These are phyloP conservation scores for Puccinia sorghi DNA, from an alignment of 1,284 basidiomycete species.

Conservation along the genomic window DNA sequence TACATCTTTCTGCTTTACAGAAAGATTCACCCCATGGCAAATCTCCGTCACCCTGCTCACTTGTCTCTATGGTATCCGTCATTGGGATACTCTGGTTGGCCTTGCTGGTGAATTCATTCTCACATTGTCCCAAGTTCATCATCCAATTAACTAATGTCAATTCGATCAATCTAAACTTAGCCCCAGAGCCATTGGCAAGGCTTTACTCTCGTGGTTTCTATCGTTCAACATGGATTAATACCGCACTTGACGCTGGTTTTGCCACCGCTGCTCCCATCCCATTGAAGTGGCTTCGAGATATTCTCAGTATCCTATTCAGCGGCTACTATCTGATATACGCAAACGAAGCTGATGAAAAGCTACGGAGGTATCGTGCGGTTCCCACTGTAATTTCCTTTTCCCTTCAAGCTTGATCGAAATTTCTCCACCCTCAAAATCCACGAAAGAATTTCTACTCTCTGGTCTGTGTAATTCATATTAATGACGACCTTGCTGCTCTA, in stretches of 20 bases:
- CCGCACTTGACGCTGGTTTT: constrained; percentile 91
- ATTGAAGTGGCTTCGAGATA: constrained; percentile 87
- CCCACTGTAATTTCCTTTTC: constrained; percentile 65
- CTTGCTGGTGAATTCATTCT: constrained; percentile 65
- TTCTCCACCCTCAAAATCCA: too few species aligned
- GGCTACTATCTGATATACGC: constrained; percentile 92
- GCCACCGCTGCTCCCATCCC: constrained; percentile 89
- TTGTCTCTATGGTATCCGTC: constrained; percentile 76
- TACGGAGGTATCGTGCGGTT: constrained; percentile 83
- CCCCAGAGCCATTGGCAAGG: constrained; percentile 86
- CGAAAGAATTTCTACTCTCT: not conserved
- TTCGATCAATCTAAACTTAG: constrained; percentile 56
- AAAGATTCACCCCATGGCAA: constrained; percentile 90
- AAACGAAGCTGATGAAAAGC: constrained; percentile 64
- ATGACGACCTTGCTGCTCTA: not conserved
- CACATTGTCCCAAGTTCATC: constrained; percentile 56
- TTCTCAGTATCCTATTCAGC: constrained; percentile 79
- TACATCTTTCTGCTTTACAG: constrained; percentile 60
- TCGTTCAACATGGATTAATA: constrained; percentile 88
- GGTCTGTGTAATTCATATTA: not conserved
- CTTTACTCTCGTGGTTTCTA: constrained; percentile 76
- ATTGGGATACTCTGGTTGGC: constrained; percentile 83
- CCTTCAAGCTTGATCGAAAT: not conserved
- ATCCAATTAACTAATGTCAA: constrained; percentile 56
- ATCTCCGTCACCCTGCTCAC: constrained; percentile 83